Evolutionary conservation across 78 protist species (phyloP).

Genomic region (Dictyostelium intermedium): DNA sequence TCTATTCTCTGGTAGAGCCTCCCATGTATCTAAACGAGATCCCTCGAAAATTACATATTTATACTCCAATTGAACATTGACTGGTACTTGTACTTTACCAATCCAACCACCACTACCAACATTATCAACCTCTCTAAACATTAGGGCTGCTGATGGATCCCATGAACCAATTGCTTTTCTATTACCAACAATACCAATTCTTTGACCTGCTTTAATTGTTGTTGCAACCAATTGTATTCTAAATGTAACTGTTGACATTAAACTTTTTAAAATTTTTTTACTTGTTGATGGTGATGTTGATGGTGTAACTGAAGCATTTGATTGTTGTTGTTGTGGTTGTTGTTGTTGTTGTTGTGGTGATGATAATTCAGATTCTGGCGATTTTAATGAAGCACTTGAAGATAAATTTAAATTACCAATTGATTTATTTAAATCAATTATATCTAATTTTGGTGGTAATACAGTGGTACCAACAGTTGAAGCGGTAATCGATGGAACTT

Average conservation of each 20-base stretch:
- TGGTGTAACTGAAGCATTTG: not conserved
- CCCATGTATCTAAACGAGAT: conserved; percentile 57
- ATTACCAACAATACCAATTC: conserved; percentile 65
- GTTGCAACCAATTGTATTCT: not conserved
- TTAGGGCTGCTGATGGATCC: conserved; percentile 45
- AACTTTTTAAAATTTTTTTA: conserved; percentile 43
- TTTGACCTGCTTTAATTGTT: conserved; percentile 18
- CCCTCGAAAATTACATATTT: conserved; percentile 62
- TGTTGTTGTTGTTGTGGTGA: not conserved
- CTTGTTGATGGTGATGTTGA: not conserved
- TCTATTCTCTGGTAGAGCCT: conserved; percentile 71
- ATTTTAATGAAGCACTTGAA: not conserved
- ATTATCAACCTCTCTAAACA: not conserved
- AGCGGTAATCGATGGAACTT: not conserved
- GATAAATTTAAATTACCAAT: not conserved
- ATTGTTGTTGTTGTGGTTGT: not conserved
- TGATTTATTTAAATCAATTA: not conserved
- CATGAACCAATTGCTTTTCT: conserved; percentile 70
- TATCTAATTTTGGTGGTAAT: not conserved
- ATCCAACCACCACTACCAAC: conserved; percentile 21
- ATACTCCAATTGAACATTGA: conserved; percentile 57
- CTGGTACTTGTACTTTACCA: conserved; percentile 65
- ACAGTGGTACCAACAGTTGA: not conserved
- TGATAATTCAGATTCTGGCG: not conserved
- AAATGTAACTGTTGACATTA: conserved; percentile 56